Base-by-base conservation (phyloP, 179 eudicot species). In the Corrigiola litoralis region DNA sequence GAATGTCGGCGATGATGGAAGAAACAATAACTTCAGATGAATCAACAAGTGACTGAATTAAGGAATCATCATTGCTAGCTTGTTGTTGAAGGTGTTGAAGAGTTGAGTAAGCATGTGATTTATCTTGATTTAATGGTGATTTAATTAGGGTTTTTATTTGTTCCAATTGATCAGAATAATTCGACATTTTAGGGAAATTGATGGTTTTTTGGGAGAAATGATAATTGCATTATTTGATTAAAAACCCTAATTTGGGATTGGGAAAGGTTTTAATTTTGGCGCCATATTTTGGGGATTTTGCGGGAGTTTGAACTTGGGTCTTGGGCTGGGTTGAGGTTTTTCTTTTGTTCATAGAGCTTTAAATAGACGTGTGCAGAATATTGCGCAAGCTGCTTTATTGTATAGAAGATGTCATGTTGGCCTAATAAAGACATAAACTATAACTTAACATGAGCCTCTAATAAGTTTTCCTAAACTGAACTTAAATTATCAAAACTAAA, bases 61-160 rank as follows among this genome's bases (percentile, higher is more conserved):
- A 66, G 17, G 83, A 53, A 38, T 74, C 67, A 60, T 85, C 81
- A 21, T 27, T 66, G 65, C 37, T 68, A 8, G 85, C 72, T 49
- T 78, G 77, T 54, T 91, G 79, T 79, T 85, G 95, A 54, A 89
- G 82, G 42, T 72, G 81, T 11, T 82, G 62, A 7, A 92, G 81
- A 60, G 79, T 65, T 18, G 88, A 79, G 55, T 92, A 89, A 12
- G 87, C 95, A n/a, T 54, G 63, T 14, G 90, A 65, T 66, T 85
- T 89, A 38, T 72, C 71, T 21, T 76, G 58, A 63, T 73, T 81
- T 53, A 72, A 41, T 28, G 62, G 38, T 24, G 89, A 80, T 4
- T 57, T 61, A 24, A 89, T 55, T 57, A 82, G 76, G 68, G 76
- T 55, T 76, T 79, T 84, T 57, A 89, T 77, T 67, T 85, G 74